phyloP scores from a whole-genome alignment of 805 yeast genomes.

The Isabelozyma gotoi region DNA sequence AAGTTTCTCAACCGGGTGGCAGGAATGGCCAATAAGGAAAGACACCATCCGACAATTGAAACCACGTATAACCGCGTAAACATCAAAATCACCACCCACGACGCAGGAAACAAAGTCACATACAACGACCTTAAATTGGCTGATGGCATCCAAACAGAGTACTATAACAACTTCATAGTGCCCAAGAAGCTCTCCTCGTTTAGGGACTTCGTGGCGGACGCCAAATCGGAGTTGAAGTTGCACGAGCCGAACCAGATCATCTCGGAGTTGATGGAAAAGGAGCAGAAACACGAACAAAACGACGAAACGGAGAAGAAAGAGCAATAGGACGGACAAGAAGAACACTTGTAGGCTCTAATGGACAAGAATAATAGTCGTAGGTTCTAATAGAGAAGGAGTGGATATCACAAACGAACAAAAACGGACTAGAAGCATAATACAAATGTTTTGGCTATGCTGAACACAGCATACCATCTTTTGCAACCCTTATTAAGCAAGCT shows the following conservation, averaged over 20 bases:
- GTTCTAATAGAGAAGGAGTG: neutral
- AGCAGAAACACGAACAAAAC: neutral
- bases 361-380: too few relatives aligned
- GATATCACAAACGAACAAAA: neutral
- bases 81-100: slow-evolving; percentile 64
- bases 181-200: neutral
- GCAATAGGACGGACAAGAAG: too few relatives aligned
- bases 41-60: slow-evolving; percentile 71
- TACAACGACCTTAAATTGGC: slow-evolving; percentile 62
- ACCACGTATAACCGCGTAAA: slow-evolving; percentile 62
- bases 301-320: too few relatives aligned
- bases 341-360: too few relatives aligned
- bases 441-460: neutral
- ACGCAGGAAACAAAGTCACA: slow-evolving; percentile 48
- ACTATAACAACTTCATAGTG: neutral
- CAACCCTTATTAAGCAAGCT: neutral
- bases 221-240: neutral
- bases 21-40: slow-evolving; percentile 52
- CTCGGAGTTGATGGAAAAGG: neutral
- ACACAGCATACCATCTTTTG: neutral
- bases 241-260: neutral
- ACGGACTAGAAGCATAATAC: neutral
- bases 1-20: slow-evolving; percentile 59
- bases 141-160: slow-evolving; percentile 16
- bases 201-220: neutral